Conservation (phyloP, 352 stramenopile genomes). For the Globisporangium rhizosaccharum region DNA sequence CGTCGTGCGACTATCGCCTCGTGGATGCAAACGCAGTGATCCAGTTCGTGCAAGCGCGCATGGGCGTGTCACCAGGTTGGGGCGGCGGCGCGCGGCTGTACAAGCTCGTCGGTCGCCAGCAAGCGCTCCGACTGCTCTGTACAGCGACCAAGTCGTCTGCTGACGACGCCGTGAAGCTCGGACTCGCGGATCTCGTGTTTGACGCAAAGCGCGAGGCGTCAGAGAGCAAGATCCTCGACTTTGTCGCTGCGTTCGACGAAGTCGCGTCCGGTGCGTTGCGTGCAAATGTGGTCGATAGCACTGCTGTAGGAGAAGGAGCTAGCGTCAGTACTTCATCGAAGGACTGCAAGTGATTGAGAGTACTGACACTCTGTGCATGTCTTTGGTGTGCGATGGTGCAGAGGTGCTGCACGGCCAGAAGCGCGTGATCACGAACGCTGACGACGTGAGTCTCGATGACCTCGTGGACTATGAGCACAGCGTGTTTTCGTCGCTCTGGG, state of each 20-base stretch:
- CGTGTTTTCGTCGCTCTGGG: conserved; percentile 69
- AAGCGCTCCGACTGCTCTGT: conserved; percentile 67
- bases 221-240: conserved; percentile 31
- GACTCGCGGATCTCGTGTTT: conserved; percentile 66
- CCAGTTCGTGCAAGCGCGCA: conserved; percentile 79
- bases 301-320: too few relatives aligned
- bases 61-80: conserved; percentile 84
- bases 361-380: neutral
- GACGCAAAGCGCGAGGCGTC: conserved; percentile 22
- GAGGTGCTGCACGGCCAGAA: conserved; percentile 71
- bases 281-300: too few relatives aligned
- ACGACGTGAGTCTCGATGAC: conserved; percentile 61
- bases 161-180: conserved; percentile 40
- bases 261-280: conserved; percentile 39
- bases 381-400: conserved; percentile 13
- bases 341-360: too few relatives aligned
- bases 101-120: conserved; percentile 70
- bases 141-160: conserved; percentile 54
- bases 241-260: conserved; percentile 45
- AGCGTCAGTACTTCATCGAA: too few relatives aligned
- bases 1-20: conserved; percentile 79
- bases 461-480: conserved; percentile 56
- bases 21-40: conserved; percentile 57
- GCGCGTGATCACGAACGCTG: conserved; percentile 57
- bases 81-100: conserved; percentile 70